Conservation (phyloP, 192 early-diverging fungal species). For the Anaeromyces robustus region DNA sequence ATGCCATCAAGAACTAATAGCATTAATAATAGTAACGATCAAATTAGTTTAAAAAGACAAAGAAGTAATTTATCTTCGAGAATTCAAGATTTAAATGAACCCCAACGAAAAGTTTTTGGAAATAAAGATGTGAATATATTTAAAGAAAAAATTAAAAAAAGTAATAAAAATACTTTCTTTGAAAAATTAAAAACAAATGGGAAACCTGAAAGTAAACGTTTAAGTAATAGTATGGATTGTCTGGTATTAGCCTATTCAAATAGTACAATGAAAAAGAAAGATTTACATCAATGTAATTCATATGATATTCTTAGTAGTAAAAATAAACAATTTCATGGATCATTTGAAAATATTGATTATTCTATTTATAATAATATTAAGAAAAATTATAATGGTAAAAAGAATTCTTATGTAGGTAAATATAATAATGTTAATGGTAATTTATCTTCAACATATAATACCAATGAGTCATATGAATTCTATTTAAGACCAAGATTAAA, state of each 20-base stretch:
- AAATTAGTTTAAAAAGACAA: background rate
- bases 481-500: slow-evolving; percentile 3
- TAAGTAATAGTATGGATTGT: background rate
- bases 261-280: background rate
- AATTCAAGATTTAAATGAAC: background rate
- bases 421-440: too few relatives aligned
- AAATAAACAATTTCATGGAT: background rate
- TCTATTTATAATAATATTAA: background rate
- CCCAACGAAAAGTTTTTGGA: background rate
- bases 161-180: background rate
- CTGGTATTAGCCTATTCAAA: background rate
- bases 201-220: background rate
- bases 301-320: background rate
- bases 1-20: too few relatives aligned
- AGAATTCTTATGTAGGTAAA: background rate
- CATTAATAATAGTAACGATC: too few relatives aligned
- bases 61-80: background rate
- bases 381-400: background rate
- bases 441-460: too few relatives aligned
- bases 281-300: background rate
- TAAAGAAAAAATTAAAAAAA: background rate
- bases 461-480: background rate
- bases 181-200: too few relatives aligned
- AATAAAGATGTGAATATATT: background rate
- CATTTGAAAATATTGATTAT: background rate